phyloP scores from a whole-genome alignment of 768 basidiomycete species.

The Russula griseocarnosa region DNA sequence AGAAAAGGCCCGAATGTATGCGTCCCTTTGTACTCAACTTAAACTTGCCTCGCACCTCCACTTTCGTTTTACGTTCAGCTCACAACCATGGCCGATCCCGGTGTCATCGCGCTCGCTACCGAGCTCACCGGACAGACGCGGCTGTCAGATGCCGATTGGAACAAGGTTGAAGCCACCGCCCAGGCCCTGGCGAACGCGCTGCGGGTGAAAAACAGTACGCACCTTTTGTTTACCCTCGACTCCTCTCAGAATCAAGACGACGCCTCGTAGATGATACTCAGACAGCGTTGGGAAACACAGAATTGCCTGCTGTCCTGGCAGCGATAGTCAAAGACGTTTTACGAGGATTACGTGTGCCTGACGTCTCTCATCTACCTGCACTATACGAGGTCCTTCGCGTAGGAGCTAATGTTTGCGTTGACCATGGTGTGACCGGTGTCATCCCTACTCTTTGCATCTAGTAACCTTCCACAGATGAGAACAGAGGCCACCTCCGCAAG shows the following conservation, averaged over 20 bases:
- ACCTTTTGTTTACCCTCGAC: neutral
- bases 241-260: neutral
- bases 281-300: slow-evolving; percentile 58
- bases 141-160: slow-evolving; percentile 25
- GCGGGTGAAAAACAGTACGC: slow-evolving; percentile 22
- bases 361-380: slow-evolving; percentile 44
- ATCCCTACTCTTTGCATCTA: slow-evolving; percentile 3
- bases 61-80: neutral
- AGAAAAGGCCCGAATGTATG: neutral
- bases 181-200: slow-evolving; percentile 25
- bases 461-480: slow-evolving; percentile 52
- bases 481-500: slow-evolving; percentile 66
- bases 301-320: slow-evolving; percentile 61
- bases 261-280: slow-evolving; percentile 59
- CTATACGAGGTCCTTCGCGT: slow-evolving; percentile 71
- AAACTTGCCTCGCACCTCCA: neutral
- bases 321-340: slow-evolving; percentile 56
- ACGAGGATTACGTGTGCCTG: slow-evolving; percentile 46
- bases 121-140: slow-evolving; percentile 21
- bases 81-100: slow-evolving; percentile 21
- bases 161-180: slow-evolving; percentile 18
- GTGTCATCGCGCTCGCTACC: slow-evolving; percentile 18
- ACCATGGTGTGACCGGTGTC: slow-evolving; percentile 54
- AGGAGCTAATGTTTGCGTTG: slow-evolving; percentile 79
- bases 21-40: neutral